Evolutionary conservation across 441 rosid species (phyloP).

Genomic region (Raphanus hybrid): DNA sequence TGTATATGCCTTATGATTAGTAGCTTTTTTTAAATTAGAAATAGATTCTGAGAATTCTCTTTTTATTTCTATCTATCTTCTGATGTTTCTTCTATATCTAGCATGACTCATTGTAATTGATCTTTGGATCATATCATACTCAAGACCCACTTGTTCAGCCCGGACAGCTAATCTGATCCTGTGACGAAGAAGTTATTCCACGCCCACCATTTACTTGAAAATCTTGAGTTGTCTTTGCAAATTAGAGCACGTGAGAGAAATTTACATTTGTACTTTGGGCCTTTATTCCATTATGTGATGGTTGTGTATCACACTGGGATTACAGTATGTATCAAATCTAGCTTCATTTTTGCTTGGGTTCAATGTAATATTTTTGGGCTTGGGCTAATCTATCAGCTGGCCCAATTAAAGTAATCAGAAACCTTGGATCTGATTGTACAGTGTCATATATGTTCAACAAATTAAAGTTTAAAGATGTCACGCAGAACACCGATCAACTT

Average conservation of each 20-base stretch:
- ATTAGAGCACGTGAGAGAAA: neutral
- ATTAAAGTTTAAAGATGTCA: conserved; percentile 10
- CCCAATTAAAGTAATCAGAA: neutral
- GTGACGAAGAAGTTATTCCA: conserved; percentile 23
- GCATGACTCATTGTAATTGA: neutral
- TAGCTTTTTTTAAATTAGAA: neutral
- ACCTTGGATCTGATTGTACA: conserved; percentile 5
- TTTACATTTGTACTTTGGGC: neutral
- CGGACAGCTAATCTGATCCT: conserved; percentile 4
- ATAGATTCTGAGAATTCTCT: neutral
- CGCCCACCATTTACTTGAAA: neutral
- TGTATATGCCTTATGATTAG: neutral
- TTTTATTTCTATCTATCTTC: neutral
- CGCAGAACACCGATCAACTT: neutral
- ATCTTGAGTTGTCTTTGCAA: neutral
- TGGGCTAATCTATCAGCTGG: neutral
- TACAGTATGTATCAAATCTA: neutral
- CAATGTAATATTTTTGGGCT: neutral
- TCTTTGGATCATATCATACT: conserved; percentile 2
- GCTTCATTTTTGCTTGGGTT: neutral
- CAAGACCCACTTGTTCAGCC: conserved; percentile 23
- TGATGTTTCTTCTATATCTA: no score
- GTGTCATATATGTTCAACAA: neutral
- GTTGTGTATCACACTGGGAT: neutral
- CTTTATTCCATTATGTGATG: neutral